Base-by-base conservation (phyloP, 164 flowering plant species). In the Protea cynaroides region DNA sequence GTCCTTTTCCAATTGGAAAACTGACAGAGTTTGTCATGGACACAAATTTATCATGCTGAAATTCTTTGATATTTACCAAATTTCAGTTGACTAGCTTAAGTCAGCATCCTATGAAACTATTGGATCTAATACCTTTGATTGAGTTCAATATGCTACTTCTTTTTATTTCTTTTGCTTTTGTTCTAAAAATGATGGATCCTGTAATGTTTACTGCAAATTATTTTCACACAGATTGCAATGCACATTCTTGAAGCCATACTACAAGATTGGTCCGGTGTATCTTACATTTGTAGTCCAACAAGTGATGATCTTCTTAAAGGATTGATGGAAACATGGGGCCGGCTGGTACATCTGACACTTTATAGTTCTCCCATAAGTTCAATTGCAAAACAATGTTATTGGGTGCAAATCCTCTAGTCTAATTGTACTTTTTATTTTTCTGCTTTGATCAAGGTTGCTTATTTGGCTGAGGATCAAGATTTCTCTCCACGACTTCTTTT, bases 191-290 rank as follows among this genome's bases (percentile, higher is more conserved):
- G 15, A 21, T 38, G 0, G 22, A 24, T 40, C 23, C 12, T 21
- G 18, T 37, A 25, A 5, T 38, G 2, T 29, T n/a, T 22, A 65
- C 60, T 38, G 25, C 21, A 36, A 25, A 17, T 24, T 44, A 5
- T 49, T 6, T 60, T 40, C 29, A 25, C 25, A 34, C 73, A 78
- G 83, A 63, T 80, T 37, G 75, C 63, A 21, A 71, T 78, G 78
- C 78, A 78, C 64, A 75, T 80, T 38, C 71, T 80, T 44, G 83
- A 80, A 72, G 69, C 83, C 46, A 71, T 80, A 23, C 66, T 80
- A 44, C 76, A 58, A 63, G 71, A 75, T 59, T 49, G 34, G 18
- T 47, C 56, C 4, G 80, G 81, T 36, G 49, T 78, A 53, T 65
- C 61, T 0, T 51, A 73, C 64, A 59, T 80, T 22, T 77, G 76